Evolutionary conservation across 495 filamentous ascomycete genomes (phyloP).

Genomic region (Penicillium samsonianum): DNA sequence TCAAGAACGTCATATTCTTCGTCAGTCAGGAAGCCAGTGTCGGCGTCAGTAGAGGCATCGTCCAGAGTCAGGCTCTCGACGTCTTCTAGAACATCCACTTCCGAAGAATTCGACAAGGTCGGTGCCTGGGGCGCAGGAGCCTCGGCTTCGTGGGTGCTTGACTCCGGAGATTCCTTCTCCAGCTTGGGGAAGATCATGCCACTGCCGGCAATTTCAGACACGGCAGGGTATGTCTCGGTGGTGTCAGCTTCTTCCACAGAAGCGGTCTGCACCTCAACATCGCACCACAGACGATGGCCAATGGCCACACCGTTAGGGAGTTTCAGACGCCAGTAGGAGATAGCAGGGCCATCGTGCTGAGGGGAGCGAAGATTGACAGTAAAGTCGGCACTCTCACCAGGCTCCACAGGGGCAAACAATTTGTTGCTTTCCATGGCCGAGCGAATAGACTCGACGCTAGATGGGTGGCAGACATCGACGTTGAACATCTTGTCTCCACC

Average conservation of each 20-base stretch:
- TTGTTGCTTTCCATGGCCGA: conserved; percentile 79
- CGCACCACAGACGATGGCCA: conserved; percentile 93
- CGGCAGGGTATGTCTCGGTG: conserved; percentile 2
- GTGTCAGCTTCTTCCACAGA: conserved; percentile 19
- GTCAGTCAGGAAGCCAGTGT: conserved; percentile 83
- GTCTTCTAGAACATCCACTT: conserved; percentile 62
- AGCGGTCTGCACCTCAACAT: conserved; percentile 66
- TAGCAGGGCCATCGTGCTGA: conserved; percentile 66
- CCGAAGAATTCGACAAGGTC: conserved; percentile 44
- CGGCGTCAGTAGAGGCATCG: conserved; percentile 57
- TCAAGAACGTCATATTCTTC: conserved; percentile 97
- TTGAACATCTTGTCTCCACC: conserved; percentile 96
- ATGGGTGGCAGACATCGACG: conserved; percentile 74
- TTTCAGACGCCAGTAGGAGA: conserved; percentile 97
- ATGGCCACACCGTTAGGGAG: conserved; percentile 78
- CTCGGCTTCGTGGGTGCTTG: conserved; percentile 69
- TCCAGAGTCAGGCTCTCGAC: conserved; percentile 65
- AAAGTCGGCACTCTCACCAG: conserved; percentile 76
- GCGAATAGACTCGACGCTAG: conserved; percentile 68
- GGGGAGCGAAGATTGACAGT: conserved; percentile 82
- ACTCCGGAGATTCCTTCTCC: conserved; percentile 86
- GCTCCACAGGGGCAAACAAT: conserved; percentile 63
- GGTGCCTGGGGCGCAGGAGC: conserved; percentile 34
- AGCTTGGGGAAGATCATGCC: conserved; percentile 97
- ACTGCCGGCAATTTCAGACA: conserved; percentile 45